Base-by-base conservation (phyloP, 1,284 basidiomycete species). In the Tylopilus sp. region DNA sequence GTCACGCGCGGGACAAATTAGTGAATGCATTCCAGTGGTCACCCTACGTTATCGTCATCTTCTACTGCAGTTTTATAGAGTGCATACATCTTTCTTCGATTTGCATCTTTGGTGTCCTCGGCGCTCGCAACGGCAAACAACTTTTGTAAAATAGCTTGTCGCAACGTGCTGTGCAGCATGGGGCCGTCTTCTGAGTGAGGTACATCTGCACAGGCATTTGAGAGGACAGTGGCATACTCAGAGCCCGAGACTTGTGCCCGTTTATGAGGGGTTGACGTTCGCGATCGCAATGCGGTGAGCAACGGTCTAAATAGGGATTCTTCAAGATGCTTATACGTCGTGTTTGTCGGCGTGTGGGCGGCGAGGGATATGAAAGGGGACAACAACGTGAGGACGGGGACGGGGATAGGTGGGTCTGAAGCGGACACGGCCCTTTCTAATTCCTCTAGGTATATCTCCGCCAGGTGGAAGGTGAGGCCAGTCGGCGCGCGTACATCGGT, bases 361-460 rank as follows among this genome's bases (percentile, higher is more conserved):
- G 83, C 77, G 33, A 90, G 76, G 20, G 62, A 62, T 58, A 91
- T 68, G 70, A 91, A 89, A 9, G 91, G 90, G 7, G 68, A 60
- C 34, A 93, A 65, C 18, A 94, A 59, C 0, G 71, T 68, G 8
- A 72, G 62, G 9, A 93, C 69, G 5, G 88, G 90, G 10, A 71
- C 76, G 15, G 81, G 78, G 0, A 59, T 55, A 36, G 74, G 49
- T 17, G 56, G 51, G n/a, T 57, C 55, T 29, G 57, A 58, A 47
- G 46, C 21, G 14, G 61, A 64, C 30, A 82, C 58, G 14, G 81
- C 83, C 61, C 89, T 92, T 63, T 97, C 83, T 28, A 99, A 78
- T 67, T 99, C 95, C 57, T 90, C 86, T 8, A 96, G 69, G 69
- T 91, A 97, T 42, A 98, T 83, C 65, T 99, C 95, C 21, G 85